Base-by-base conservation (phyloP, 371 early-diverging fungal genomes). In the Ordospora colligata region DNA sequence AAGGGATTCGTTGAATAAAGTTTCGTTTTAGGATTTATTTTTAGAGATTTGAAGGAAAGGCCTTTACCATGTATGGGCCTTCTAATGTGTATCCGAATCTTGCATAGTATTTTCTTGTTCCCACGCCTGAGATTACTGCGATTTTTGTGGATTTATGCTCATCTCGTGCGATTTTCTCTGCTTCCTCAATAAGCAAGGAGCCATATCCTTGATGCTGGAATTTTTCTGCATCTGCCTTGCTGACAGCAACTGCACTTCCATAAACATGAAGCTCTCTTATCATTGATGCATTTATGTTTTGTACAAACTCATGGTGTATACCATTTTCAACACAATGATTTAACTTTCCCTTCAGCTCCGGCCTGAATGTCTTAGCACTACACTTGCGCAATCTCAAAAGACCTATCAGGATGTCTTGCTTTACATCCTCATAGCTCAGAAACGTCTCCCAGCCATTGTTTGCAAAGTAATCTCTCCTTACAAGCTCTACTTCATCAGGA, bases 361-460 rank as follows among this genome's bases (percentile, higher is more conserved):
- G 91, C 4, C 98, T 87, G 89, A 93, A 97, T 0, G 95, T 90
- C 19, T 83, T 83, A n/a, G 89, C 88, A 82, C 95, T 94, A 49
- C 81, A 83, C 86, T 96, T 95, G 81, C 99, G 89, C 80, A 99
- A 85, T 72, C 99, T 88, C 66, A 97, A 80, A 65, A 99, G 86
- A 3, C 98, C 98, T 71, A 99, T 92, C 44, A 99, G 86, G 77
- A 97, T 96, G 82, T 99, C 99, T 77, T 93, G 91, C 52, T 90
- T 89, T 0, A 95, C 94, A 86, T 97, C 97, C 83, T 99, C 99
- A 82, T 96, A 99, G 37, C 94, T 89, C 70, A 99, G 85, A 82
- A 99, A 99, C 0, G 99, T 97, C 84, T 99, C 99, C 98, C 99
- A 97, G 5, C 99, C 97, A 64, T 93, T 92, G 81, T 95, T 97